These are phyloP conservation scores for Malassezia psittaci DNA, from an alignment of 1,284 basidiomycete species.

Conservation along the genomic window DNA sequence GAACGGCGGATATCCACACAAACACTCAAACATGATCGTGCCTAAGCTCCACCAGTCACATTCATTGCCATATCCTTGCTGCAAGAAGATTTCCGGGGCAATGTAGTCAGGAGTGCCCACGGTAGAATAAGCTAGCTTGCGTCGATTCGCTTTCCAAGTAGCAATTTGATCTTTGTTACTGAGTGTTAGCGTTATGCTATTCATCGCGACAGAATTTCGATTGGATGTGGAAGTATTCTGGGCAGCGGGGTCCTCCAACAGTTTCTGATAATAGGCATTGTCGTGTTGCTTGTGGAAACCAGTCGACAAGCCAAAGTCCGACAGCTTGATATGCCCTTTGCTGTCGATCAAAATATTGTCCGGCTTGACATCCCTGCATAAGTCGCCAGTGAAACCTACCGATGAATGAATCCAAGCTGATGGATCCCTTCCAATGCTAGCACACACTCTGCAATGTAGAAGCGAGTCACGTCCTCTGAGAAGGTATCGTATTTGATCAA, in stretches of 20 bases:
- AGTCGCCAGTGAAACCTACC: background rate
- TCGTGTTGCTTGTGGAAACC: conserved; percentile 92
- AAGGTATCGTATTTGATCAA: conserved; percentile 99
- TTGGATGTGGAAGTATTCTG: conserved; percentile 31
- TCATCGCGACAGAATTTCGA: conserved; percentile 46
- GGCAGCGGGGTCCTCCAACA: conserved; percentile 58
- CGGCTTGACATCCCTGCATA: conserved; percentile 68
- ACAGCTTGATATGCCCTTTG: conserved; percentile 84
- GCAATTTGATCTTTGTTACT: conserved; percentile 50
- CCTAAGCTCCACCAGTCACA: conserved; percentile 85
- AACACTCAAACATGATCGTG: conserved; percentile 96
- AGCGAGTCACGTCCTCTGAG: conserved; percentile 93
- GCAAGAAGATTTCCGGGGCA: conserved; percentile 93
- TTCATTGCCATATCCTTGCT: conserved; percentile 95
- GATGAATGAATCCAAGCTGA: conserved; percentile 96
- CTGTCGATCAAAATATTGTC: conserved; percentile 96
- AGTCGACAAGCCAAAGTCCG: conserved; percentile 87
- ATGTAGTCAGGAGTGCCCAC: conserved; percentile 99
- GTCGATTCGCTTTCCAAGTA: conserved; percentile 96
- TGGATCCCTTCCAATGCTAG: conserved; percentile 96
- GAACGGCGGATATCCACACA: conserved; percentile 91
- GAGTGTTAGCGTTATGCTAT: conserved; percentile 45
- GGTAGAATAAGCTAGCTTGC: conserved; percentile 93
- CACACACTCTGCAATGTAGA: conserved; percentile 98
- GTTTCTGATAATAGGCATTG: conserved; percentile 83